Conservation (phyloP, 306 rosid species). For the Dryas alaskensis region DNA sequence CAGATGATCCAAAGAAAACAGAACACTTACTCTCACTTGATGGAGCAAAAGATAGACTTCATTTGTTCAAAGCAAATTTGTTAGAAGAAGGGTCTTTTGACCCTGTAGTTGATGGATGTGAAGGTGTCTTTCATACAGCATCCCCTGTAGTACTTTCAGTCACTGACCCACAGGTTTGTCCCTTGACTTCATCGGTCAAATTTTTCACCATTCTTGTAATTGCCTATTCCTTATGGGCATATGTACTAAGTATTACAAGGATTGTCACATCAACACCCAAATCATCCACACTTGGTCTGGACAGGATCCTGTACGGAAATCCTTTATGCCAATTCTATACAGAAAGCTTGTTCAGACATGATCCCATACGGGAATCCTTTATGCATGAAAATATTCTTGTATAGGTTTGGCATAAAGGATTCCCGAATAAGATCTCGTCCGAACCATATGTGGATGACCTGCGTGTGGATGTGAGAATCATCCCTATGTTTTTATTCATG, state of each 20-base stretch:
- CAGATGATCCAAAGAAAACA: slow-evolving; percentile 48
- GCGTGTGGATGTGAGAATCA: too few species aligned
- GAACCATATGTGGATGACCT: too few species aligned
- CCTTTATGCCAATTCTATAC: too few species aligned
- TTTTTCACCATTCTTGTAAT: not conserved
- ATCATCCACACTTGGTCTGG: too few species aligned
- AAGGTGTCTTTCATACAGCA: slow-evolving; percentile 61
- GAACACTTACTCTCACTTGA: slow-evolving; percentile 43
- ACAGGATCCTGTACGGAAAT: too few species aligned
- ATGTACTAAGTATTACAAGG: too few species aligned
- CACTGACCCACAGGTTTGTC: slow-evolving; percentile 45
- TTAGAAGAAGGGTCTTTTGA: slow-evolving; percentile 56
- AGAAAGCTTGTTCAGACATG: too few species aligned
- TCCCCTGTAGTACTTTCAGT: slow-evolving; percentile 20
- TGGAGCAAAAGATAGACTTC: slow-evolving; percentile 53
- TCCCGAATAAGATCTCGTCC: too few species aligned
- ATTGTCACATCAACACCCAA: too few species aligned
- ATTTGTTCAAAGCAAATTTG: slow-evolving; percentile 42
- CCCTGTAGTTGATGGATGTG: slow-evolving; percentile 37
- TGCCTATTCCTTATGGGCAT: not conserved
- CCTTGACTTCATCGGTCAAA: not conserved
- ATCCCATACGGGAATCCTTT: too few species aligned
- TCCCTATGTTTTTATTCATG: not conserved
- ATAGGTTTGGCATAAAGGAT: too few species aligned
- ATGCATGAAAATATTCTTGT: too few species aligned